Percentiles rank a stretch among this genome's conserved stretches.
Evolutionary conservation across 2,329 filamentous ascomycete genomes (phyloP).

Genomic region (Fonsecaea pedrosoi): DNA sequence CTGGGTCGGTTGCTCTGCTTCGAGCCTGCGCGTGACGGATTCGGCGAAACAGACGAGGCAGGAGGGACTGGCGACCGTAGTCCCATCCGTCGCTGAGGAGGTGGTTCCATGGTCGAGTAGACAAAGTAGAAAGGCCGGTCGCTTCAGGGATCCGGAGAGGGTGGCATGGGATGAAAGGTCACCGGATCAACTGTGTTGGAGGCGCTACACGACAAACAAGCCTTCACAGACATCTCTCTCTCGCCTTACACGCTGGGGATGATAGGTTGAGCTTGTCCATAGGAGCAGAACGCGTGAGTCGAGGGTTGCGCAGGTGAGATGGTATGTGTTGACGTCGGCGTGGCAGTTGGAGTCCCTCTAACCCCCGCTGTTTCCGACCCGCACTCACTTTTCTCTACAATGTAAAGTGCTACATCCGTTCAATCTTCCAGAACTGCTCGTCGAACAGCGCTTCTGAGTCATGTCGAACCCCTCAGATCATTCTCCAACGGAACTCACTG

Average conservation of each 20-base stretch:
- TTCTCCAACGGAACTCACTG: slow-evolving; percentile 21
- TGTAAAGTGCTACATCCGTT: too few species aligned
- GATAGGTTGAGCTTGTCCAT: not conserved
- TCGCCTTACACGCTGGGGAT: not conserved
- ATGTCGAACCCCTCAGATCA: slow-evolving; percentile 6
- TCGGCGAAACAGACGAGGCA: slow-evolving; percentile 36
- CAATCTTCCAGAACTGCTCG: not conserved
- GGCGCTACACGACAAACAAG: not conserved
- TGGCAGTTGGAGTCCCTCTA: not conserved
- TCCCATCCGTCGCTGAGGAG: slow-evolving; percentile 33
- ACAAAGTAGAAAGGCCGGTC: not conserved
- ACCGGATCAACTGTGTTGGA: slow-evolving; percentile 4
- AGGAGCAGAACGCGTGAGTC: not conserved
- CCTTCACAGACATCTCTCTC: not conserved
- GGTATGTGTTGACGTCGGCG: slow-evolving; percentile 3
- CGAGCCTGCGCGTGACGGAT: slow-evolving; percentile 36
- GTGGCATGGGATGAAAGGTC: slow-evolving; percentile 5
- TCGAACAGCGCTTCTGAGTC: not conserved
- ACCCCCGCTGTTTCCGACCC: not conserved
- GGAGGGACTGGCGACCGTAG: slow-evolving; percentile 38
- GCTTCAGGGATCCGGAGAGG: not conserved
- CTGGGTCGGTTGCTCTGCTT: slow-evolving; percentile 45
- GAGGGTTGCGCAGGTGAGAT: not conserved
- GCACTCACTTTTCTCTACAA: not conserved
- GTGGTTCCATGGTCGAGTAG: slow-evolving; percentile 26